These are phyloP conservation scores for Phytophthora chlamydospora DNA, from an alignment of 352 stramenopile genomes.

Conservation along the genomic window DNA sequence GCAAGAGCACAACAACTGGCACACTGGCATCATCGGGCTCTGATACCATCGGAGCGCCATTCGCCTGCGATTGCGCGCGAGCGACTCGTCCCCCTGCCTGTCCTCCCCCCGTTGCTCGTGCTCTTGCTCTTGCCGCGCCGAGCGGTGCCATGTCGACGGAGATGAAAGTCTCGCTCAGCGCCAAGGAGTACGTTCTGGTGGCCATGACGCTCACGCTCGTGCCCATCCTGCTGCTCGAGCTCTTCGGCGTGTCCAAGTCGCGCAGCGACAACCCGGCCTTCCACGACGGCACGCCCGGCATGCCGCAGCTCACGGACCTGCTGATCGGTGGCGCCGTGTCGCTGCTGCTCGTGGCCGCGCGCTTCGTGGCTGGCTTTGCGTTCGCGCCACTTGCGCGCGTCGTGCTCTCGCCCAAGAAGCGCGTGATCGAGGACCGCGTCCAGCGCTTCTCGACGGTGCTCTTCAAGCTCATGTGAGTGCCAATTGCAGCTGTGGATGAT, in stretches of 20 bases:
- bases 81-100: background rate
- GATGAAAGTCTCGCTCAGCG: conserved; percentile 65
- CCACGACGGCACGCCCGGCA: conserved; percentile 33
- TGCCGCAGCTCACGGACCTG: conserved; percentile 60
- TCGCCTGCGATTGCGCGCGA: conserved; percentile 4
- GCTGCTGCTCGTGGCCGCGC: conserved; percentile 45
- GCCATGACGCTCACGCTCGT: conserved; percentile 62
- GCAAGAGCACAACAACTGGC: conserved; percentile 2
- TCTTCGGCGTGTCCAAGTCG: conserved; percentile 57
- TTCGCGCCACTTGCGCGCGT: conserved; percentile 55
- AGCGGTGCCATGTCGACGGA: conserved; percentile 46
- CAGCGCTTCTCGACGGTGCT: conserved; percentile 72
- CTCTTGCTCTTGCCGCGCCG: no score
- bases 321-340: conserved; percentile 39
- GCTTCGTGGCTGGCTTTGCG: conserved; percentile 38
- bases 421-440: conserved; percentile 54
- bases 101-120: background rate
- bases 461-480: conserved; percentile 71
- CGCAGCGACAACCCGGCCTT: conserved; percentile 39
- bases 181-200: conserved; percentile 68
- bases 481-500: background rate
- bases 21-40: conserved; percentile 13
- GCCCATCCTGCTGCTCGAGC: conserved; percentile 58
- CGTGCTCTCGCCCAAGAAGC: conserved; percentile 60
- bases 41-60: conserved; percentile 17